Conservation (phyloP, 2,329 filamentous ascomycete species). For the Cytospora mali region DNA sequence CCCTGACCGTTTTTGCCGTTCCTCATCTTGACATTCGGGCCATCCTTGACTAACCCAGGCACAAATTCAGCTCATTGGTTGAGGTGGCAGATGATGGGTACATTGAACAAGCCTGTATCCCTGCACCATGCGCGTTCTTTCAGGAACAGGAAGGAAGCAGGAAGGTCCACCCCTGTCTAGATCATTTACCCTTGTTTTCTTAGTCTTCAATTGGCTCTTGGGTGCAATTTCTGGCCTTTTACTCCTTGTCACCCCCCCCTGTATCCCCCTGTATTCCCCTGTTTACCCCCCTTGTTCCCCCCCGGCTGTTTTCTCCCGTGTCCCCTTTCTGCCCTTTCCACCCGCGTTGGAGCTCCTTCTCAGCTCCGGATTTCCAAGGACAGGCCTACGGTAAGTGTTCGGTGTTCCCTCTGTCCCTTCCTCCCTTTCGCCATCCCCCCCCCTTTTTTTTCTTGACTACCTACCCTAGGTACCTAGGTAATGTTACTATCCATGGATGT, state of each 20-base stretch:
- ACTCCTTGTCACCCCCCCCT: not conserved
- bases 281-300: not conserved
- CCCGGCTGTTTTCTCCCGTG: not conserved
- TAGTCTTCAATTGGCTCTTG: conserved; percentile 3
- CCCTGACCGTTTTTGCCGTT: not conserved
- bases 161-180: not conserved
- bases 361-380: too few relatives aligned
- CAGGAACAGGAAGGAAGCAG: conserved; percentile 19
- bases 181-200: not conserved
- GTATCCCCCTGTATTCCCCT: too few relatives aligned
- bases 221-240: conserved; percentile 1
- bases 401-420: not conserved
- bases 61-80: not conserved
- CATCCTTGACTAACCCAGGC: not conserved
- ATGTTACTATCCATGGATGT: too few relatives aligned
- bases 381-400: too few relatives aligned
- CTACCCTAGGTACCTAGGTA: not conserved
- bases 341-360: too few relatives aligned
- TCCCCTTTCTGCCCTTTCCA: too few relatives aligned
- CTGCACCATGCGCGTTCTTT: not conserved
- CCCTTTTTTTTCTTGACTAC: not conserved
- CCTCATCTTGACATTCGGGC: not conserved
- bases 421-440: too few relatives aligned
- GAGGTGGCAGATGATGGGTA: not conserved
- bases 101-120: not conserved